Evolutionary conservation across 129 eudicot genomes (phyloP).

Genomic region (Ambrosia artemisiifolia): DNA sequence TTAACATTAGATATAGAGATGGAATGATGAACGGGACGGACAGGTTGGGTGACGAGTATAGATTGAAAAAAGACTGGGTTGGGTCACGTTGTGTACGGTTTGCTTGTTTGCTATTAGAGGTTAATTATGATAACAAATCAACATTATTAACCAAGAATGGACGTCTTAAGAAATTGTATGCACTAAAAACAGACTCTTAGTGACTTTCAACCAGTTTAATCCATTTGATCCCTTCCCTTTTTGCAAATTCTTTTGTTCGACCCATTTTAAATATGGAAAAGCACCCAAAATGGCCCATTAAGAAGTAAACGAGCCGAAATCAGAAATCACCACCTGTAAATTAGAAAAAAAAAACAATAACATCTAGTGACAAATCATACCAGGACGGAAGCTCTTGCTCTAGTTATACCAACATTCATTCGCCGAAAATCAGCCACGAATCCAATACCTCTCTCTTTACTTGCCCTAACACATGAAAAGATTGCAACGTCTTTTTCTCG

Average conservation of each 20-base stretch:
- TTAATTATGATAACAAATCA: too few species aligned
- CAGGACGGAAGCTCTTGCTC: slow-evolving; percentile 94
- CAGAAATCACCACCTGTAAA: background rate
- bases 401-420: slow-evolving; percentile 97
- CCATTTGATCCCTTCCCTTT: background rate
- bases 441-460: slow-evolving; percentile 68
- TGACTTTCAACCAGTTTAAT: background rate
- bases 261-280: background rate
- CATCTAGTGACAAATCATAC: slow-evolving; percentile 37
- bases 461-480: slow-evolving; percentile 91
- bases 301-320: background rate
- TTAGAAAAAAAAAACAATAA: background rate
- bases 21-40: too few species aligned
- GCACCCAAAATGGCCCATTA: background rate
- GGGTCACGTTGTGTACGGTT: background rate
- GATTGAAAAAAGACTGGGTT: too few species aligned
- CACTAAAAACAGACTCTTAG: background rate
- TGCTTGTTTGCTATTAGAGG: too few species aligned
- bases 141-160: background rate
- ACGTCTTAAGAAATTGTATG: background rate
- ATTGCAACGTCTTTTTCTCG: slow-evolving; percentile 96
- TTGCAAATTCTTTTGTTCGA: background rate
- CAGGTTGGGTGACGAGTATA: too few species aligned
- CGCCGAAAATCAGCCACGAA: slow-evolving; percentile 79
- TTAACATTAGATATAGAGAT: too few species aligned